phyloP scores from a whole-genome alignment of 495 filamentous ascomycete species.

The Daldinia grandis region DNA sequence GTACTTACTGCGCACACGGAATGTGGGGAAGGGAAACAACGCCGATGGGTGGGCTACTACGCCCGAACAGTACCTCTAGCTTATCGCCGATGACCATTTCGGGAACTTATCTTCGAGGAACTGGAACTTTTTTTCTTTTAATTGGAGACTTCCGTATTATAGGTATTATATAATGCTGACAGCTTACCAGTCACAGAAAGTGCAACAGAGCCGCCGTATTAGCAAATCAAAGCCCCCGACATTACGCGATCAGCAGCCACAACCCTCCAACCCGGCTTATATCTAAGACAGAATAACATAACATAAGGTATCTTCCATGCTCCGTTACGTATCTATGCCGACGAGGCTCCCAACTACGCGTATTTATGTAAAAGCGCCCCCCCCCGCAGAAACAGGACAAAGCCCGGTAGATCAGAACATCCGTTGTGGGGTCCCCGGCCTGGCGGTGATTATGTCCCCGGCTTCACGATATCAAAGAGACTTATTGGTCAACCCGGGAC shows the following conservation, averaged over 20 bases:
- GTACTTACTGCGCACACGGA: neutral
- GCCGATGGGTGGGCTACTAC: slow-evolving; percentile 11
- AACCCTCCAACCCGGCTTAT: neutral
- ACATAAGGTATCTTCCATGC: neutral
- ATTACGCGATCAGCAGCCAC: neutral
- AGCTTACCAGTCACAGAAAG: neutral
- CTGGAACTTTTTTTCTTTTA: neutral
- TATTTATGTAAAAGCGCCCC: neutral
- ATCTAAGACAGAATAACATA: neutral
- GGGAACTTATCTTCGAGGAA: neutral
- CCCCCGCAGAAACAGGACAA: neutral
- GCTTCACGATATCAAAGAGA: neutral
- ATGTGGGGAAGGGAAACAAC: slow-evolving; percentile 8
- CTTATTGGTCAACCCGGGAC: neutral
- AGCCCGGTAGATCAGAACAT: neutral
- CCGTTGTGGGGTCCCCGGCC: neutral
- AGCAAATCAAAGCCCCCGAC: neutral
- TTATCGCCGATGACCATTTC: neutral
- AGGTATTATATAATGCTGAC: neutral
- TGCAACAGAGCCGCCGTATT: neutral
- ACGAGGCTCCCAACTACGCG: neutral
- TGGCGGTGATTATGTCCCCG: neutral
- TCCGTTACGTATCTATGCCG: neutral
- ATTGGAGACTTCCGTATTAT: slow-evolving; percentile 4
- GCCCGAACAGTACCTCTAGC: neutral